Conservation (phyloP, 805 yeast species). For the Candida xyloterini region DNA sequence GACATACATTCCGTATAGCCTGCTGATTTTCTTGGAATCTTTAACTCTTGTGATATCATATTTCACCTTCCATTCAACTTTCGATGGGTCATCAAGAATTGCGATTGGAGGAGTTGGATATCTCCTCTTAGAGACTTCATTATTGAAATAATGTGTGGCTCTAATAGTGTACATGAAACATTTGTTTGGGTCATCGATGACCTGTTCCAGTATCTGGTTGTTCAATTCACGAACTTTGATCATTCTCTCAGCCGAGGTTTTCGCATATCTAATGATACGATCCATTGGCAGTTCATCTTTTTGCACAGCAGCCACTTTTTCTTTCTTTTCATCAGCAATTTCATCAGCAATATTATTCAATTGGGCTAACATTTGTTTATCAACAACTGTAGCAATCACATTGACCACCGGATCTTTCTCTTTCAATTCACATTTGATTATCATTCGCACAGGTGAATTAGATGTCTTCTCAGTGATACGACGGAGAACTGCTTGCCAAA, state of each 20-base stretch:
- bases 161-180: constrained; percentile 37
- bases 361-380: constrained; percentile 7
- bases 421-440: constrained; percentile 16
- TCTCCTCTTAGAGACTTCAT: constrained; percentile 18
- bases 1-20: constrained; percentile 11
- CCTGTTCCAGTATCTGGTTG: constrained; percentile 15
- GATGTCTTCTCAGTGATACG: constrained; percentile 32
- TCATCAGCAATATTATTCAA: constrained; percentile 22
- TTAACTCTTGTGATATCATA: constrained; percentile 23
- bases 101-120: constrained; percentile 32
- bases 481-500: constrained; percentile 48
- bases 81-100: constrained; percentile 17
- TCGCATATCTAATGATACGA: constrained; percentile 22
- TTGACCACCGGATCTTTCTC: constrained; percentile 7
- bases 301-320: constrained; percentile 18
- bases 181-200: constrained; percentile 12
- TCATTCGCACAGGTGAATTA: constrained; percentile 37
- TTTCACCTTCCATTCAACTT: constrained; percentile 28
- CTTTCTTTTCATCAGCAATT: constrained; percentile 15
- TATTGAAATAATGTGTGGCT: constrained; percentile 37
- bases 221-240: constrained; percentile 19
- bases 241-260: constrained; percentile 13
- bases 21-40: constrained; percentile 12
- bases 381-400: constrained; percentile 20
- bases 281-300: constrained; percentile 17